A percentile compares a stretch with the other conserved stretches of the same genome.
Evolutionary conservation across 768 basidiomycete species (phyloP).

Genomic region (Hygrophorus russula): DNA sequence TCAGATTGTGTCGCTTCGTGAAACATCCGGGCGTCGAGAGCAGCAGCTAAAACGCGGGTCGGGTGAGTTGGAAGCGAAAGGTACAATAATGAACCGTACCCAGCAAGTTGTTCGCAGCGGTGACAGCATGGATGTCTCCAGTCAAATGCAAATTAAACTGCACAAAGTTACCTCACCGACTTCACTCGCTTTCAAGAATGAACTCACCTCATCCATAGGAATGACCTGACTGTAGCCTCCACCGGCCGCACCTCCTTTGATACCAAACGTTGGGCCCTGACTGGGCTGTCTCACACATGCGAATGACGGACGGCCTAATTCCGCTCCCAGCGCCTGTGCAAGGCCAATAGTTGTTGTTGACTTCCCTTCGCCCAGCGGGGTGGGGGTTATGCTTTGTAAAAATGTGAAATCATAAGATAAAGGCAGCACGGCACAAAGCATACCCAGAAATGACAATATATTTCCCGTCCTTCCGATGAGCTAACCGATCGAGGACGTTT

Average conservation of each 20-base stretch:
- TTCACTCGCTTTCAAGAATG: background rate
- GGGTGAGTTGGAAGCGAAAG: conserved; percentile 4
- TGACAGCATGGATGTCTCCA: conserved; percentile 96
- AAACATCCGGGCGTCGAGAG: conserved; percentile 94
- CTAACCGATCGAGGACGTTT: conserved; percentile 72
- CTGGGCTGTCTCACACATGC: conserved; percentile 97
- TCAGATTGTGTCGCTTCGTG: conserved; percentile 94
- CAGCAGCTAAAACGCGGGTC: conserved; percentile 54
- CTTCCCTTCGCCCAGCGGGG: conserved; percentile 95
- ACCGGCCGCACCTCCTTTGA: conserved; percentile 97
- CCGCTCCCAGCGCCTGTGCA: conserved; percentile 92
- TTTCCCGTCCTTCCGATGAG: conserved; percentile 84
- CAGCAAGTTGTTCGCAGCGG: conserved; percentile 93
- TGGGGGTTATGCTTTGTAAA: conserved; percentile 73
- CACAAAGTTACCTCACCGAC: background rate
- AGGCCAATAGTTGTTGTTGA: conserved; percentile 97
- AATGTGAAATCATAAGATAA: conserved; percentile 8
- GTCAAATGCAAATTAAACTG: conserved; percentile 95
- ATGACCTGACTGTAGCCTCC: conserved; percentile 99
- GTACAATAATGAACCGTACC: conserved; percentile 31
- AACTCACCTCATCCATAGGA: conserved; percentile 88
- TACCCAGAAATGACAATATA: conserved; percentile 94
- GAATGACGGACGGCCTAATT: conserved; percentile 84
- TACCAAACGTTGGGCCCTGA: conserved; percentile 97
- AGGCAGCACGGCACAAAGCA: conserved; percentile 10